Percentiles rank a stretch among this genome's conserved stretches.
Evolutionary conservation across 2,329 filamentous ascomycete genomes (phyloP).

Genomic region (Fusarium siculi): DNA sequence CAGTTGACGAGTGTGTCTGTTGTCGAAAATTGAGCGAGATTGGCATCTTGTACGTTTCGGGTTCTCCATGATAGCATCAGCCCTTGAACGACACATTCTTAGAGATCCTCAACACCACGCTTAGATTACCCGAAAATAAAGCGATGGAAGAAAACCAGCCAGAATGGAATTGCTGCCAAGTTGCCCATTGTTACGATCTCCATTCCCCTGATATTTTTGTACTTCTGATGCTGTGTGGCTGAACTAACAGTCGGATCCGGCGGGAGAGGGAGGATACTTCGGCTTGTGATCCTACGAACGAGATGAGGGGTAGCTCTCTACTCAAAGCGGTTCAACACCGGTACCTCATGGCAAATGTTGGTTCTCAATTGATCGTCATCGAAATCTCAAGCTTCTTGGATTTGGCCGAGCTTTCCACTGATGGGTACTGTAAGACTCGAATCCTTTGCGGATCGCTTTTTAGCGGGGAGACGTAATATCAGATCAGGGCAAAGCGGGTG

Average conservation of each 20-base stretch:
- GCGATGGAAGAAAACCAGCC: not conserved
- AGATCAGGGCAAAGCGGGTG: conserved; percentile 35
- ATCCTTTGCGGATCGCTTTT: conserved; percentile 11
- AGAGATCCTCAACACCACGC: not conserved
- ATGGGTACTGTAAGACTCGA: not conserved
- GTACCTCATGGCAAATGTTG: not conserved
- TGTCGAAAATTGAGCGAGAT: conserved; percentile 2
- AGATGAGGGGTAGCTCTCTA: conserved; percentile 30
- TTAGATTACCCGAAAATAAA: conserved; percentile 7
- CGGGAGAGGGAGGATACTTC: conserved; percentile 9
- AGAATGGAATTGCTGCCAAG: conserved; percentile 7
- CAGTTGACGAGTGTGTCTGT: not conserved
- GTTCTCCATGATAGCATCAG: conserved; percentile 14
- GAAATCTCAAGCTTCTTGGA: conserved; percentile 3
- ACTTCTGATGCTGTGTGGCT: conserved; percentile 18
- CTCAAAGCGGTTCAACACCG: not conserved
- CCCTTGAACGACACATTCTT: conserved; percentile 6
- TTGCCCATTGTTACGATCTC: conserved; percentile 12
- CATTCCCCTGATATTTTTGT: not conserved
- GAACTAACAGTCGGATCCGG: conserved; percentile 26
- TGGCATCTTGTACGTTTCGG: conserved; percentile 4
- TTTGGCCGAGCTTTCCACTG: conserved; percentile 6
- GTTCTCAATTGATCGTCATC: conserved; percentile 8
- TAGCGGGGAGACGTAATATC: conserved; percentile 32
- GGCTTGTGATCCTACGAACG: not conserved